Conservation (phyloP, 2,329 filamentous ascomycete species). For the Aspergillus pseudotamarii region DNA sequence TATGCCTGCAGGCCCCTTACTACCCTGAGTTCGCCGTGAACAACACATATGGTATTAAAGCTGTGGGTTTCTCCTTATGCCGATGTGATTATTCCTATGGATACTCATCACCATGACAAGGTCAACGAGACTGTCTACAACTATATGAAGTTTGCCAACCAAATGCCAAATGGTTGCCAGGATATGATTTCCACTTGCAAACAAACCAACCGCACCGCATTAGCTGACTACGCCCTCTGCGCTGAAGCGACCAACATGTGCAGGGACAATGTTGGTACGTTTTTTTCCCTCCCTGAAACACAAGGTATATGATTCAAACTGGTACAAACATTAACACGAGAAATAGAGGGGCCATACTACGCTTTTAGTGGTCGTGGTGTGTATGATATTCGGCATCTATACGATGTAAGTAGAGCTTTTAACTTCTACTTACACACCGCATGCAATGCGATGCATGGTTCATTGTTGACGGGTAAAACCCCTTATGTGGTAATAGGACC, state of each 20-base stretch:
- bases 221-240: conserved; percentile 56
- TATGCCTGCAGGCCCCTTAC: conserved; percentile 33
- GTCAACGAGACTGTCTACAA: conserved; percentile 62
- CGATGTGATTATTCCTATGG: neutral
- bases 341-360: conserved; percentile 57
- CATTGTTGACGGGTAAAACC: conserved; percentile 26
- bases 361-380: conserved; percentile 55
- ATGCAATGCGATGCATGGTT: neutral
- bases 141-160: conserved; percentile 60
- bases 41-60: conserved; percentile 59
- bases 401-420: conserved; percentile 27
- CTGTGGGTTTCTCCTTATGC: conserved; percentile 22
- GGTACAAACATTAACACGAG: too few relatives aligned
- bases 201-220: conserved; percentile 60
- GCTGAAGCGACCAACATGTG: conserved; percentile 59
- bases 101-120: conserved; percentile 19
- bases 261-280: conserved; percentile 55
- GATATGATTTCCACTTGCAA: conserved; percentile 69
- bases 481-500: conserved; percentile 46
- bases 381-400: conserved; percentile 64
- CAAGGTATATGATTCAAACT: too few relatives aligned
- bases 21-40: conserved; percentile 58
- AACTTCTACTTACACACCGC: neutral
- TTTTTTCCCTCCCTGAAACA: neutral
- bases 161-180: conserved; percentile 63